Conservation (phyloP, 1,284 basidiomycete genomes). For the Boletus nobilissimus region DNA sequence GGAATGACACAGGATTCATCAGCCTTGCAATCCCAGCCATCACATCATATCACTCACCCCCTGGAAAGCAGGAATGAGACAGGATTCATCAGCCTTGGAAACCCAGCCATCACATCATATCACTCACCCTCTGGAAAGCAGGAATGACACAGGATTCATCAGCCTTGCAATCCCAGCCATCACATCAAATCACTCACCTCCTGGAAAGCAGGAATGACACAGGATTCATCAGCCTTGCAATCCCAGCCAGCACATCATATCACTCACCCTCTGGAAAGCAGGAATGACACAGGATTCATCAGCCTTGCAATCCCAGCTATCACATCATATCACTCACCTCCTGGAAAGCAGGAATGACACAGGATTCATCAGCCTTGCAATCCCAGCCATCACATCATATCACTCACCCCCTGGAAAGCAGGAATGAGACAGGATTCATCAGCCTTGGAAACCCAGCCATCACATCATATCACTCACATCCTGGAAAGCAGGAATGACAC, state of each 20-base stretch:
- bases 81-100: too few relatives aligned
- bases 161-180: not conserved
- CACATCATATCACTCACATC: too few relatives aligned
- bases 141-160: not conserved
- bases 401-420: too few relatives aligned
- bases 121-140: not conserved
- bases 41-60: not conserved
- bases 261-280: not conserved
- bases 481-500: too few relatives aligned
- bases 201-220: not conserved
- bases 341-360: not conserved
- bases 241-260: not conserved
- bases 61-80: not conserved
- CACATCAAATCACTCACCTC: not conserved
- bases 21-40: not conserved
- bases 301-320: too few relatives aligned
- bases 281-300: too few relatives aligned
- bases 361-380: too few relatives aligned
- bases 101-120: too few relatives aligned
- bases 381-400: too few relatives aligned
- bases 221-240: not conserved
- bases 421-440: too few relatives aligned
- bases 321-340: not conserved
- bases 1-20: not conserved
- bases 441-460: too few relatives aligned